Evolutionary conservation across 2,329 filamentous ascomycete species (phyloP).

Genomic region (Fusarium nodosum): DNA sequence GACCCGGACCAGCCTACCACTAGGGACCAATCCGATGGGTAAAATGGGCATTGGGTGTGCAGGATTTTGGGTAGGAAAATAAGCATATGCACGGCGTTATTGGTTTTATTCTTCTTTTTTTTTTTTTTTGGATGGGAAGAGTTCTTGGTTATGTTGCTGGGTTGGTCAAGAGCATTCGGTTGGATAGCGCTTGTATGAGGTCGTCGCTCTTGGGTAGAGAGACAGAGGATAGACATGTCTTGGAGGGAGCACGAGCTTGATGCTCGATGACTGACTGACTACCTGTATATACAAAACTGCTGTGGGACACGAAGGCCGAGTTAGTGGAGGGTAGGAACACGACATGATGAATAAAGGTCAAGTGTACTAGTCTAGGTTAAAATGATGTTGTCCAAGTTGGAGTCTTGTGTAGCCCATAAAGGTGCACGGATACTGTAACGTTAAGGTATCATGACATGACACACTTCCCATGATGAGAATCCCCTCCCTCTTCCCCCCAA

Average conservation of each 20-base stretch:
- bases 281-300: constrained; percentile 43
- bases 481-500: neutral
- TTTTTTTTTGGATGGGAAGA: neutral
- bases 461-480: constrained; percentile 27
- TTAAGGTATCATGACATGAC: constrained; percentile 32
- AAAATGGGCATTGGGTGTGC: constrained; percentile 9
- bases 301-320: constrained; percentile 15
- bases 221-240: constrained; percentile 33
- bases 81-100: constrained; percentile 47
- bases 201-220: constrained; percentile 38
- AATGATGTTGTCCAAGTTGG: neutral
- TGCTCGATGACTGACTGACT: constrained; percentile 44
- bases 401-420: neutral
- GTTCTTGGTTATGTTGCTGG: constrained; percentile 3
- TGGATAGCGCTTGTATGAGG: constrained; percentile 43
- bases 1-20: constrained; percentile 36
- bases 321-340: constrained; percentile 39
- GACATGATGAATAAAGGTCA: constrained; percentile 47
- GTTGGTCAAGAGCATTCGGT: constrained; percentile 16
- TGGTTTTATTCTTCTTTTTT: constrained; percentile 36
- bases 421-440: neutral
- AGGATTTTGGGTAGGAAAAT: constrained; percentile 20
- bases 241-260: constrained; percentile 46
- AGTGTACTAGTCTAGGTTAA: constrained; percentile 28
- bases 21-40: constrained; percentile 30